Conservation (phyloP, 2,329 filamentous ascomycete genomes). For the Trichoderma endophyticum region DNA sequence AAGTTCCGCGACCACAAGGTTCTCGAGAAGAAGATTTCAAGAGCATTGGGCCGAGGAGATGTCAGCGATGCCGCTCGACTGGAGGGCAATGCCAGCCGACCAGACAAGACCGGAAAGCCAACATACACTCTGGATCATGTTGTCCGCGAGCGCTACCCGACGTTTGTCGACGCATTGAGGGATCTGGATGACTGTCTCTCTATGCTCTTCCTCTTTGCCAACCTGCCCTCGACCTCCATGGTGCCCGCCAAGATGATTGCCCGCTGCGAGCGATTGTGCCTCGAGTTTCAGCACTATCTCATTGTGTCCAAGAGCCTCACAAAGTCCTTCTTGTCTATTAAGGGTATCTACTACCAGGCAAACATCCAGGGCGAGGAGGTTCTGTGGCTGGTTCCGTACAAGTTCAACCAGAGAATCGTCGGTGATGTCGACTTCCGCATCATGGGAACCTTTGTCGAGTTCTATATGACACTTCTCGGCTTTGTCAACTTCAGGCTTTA, state of each 20-base stretch:
- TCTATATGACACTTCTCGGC: constrained; percentile 92
- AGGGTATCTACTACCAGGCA: constrained; percentile 99
- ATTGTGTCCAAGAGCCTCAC: constrained; percentile 87
- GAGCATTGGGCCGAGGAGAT: constrained; percentile 87
- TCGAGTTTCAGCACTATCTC: constrained; percentile 97
- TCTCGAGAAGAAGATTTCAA: constrained; percentile 95
- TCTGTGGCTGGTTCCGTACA: constrained; percentile 95
- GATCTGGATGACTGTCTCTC: constrained; percentile 96
- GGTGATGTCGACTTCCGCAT: constrained; percentile 97
- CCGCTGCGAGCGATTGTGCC: constrained; percentile 85
- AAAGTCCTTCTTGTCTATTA: constrained; percentile 97
- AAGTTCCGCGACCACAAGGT: constrained; percentile 98
- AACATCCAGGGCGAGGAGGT: constrained; percentile 97
- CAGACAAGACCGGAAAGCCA: constrained; percentile 88
- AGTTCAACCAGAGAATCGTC: constrained; percentile 92
- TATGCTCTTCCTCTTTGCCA: constrained; percentile 96
- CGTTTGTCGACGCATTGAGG: constrained; percentile 88
- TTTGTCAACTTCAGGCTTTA: constrained; percentile 97
- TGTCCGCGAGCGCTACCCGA: constrained; percentile 96
- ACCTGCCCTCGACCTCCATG: constrained; percentile 82
- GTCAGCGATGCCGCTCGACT: constrained; percentile 82
- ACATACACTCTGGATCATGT: constrained; percentile 93
- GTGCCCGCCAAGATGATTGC: constrained; percentile 95
- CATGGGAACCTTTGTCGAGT: constrained; percentile 98
- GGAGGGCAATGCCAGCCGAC: constrained; percentile 78